Evolutionary conservation across 768 basidiomycete species (phyloP).

Genomic region (Russula vinacea): DNA sequence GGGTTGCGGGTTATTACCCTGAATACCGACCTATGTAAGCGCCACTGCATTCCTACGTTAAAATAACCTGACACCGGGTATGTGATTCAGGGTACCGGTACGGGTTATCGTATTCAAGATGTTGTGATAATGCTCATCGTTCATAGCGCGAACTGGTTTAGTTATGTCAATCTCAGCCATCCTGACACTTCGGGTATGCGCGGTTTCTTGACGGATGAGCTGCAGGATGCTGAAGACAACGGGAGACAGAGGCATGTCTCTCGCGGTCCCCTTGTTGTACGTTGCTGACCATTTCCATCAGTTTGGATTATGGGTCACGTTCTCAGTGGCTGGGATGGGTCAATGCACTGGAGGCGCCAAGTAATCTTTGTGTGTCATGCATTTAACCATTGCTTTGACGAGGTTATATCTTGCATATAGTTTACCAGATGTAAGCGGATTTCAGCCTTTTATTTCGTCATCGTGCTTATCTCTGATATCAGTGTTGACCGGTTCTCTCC

Average conservation of each 20-base stretch:
- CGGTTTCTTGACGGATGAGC: constrained; percentile 73
- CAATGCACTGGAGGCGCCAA: constrained; percentile 59
- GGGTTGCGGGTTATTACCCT: constrained; percentile 70
- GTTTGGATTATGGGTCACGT: constrained; percentile 59
- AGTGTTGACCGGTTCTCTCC: constrained; percentile 77
- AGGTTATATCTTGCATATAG: constrained; percentile 31
- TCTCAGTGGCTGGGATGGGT: constrained; percentile 66
- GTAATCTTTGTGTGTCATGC: constrained; percentile 57
- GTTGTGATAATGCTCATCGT: neutral
- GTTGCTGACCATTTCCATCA: constrained; percentile 32
- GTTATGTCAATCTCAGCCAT: constrained; percentile 69
- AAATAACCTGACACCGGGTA: constrained; percentile 3
- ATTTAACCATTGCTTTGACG: neutral
- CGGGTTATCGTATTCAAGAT: constrained; percentile 13
- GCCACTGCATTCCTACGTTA: constrained; percentile 25
- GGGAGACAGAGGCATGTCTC: constrained; percentile 57
- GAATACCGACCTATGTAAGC: constrained; percentile 73
- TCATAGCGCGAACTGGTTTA: constrained; percentile 64
- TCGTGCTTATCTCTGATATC: constrained; percentile 9
- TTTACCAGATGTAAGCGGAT: constrained; percentile 48
- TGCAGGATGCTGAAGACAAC: constrained; percentile 76
- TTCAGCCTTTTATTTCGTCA: neutral
- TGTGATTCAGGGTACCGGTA: constrained; percentile 32
- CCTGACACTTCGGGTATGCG: constrained; percentile 70
- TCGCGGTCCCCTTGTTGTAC: neutral